Evolutionary conservation across 2,329 filamentous ascomycete genomes (phyloP).

Genomic region (Orbilia brochopaga): DNA sequence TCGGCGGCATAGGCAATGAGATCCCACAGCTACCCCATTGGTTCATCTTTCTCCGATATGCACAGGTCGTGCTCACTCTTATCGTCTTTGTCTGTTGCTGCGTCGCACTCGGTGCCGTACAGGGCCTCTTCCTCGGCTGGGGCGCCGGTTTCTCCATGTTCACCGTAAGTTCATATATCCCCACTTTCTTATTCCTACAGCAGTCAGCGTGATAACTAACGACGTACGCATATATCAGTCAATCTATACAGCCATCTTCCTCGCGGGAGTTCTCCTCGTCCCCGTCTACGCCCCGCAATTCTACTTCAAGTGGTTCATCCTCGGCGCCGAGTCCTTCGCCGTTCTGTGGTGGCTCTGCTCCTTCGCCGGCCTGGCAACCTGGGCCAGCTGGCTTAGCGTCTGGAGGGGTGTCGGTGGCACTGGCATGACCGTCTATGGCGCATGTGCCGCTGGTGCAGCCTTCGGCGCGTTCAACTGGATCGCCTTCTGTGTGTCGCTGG

Average conservation of each 20-base stretch:
- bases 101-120: conserved; percentile 24
- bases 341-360: conserved; percentile 50
- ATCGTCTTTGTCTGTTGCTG: conserved; percentile 49
- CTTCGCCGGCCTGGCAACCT: conserved; percentile 45
- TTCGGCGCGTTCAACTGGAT: conserved; percentile 50
- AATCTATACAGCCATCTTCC: conserved; percentile 44
- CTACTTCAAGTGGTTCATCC: conserved; percentile 51
- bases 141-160: conserved; percentile 48
- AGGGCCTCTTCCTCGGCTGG: conserved; percentile 36
- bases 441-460: conserved; percentile 40
- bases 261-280: conserved; percentile 43
- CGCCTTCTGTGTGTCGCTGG: conserved; percentile 42
- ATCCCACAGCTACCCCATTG: conserved; percentile 39
- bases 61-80: conserved; percentile 44
- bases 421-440: conserved; percentile 30
- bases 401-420: neutral
- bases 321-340: conserved; percentile 45
- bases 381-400: conserved; percentile 25
- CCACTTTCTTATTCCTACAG: neutral
- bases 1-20: conserved; percentile 47
- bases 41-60: conserved; percentile 50
- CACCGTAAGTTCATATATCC: conserved; percentile 31
- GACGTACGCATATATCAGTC: conserved; percentile 1
- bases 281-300: conserved; percentile 38
- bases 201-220: conserved; percentile 1